These are phyloP conservation scores for Immersiporthe knoxdaviesiana DNA, from an alignment of 2,329 filamentous ascomycete species.

Conservation along the genomic window DNA sequence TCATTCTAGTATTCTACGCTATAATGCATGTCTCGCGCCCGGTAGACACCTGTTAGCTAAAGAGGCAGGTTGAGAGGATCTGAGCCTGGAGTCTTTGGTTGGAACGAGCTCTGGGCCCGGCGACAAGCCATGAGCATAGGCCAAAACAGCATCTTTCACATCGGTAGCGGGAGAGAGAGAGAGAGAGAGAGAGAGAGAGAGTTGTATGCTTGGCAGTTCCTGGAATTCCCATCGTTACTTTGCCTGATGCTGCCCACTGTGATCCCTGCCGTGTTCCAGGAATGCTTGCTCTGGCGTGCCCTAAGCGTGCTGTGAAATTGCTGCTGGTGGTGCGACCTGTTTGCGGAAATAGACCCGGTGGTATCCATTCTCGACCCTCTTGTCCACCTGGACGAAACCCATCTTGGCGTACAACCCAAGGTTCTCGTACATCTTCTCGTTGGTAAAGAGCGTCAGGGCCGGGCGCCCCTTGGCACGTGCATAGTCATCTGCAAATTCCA, in stretches of 20 bases:
- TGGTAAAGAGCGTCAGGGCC: conserved; percentile 32
- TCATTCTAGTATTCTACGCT: not conserved
- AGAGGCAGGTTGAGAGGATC: not conserved
- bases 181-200: too few relatives aligned
- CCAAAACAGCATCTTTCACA: too few relatives aligned
- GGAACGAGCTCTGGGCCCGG: too few relatives aligned
- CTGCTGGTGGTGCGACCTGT: conserved; percentile 1
- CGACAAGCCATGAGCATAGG: not conserved
- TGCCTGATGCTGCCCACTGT: not conserved
- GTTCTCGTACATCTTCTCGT: conserved; percentile 34
- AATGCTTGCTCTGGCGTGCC: not conserved
- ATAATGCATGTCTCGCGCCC: not conserved
- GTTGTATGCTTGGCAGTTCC: not conserved
- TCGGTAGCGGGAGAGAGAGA: not conserved
- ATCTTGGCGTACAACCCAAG: conserved; percentile 30
- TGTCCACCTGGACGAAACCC: conserved; percentile 40
- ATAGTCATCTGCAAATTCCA: conserved; percentile 30
- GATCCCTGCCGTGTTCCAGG: not conserved
- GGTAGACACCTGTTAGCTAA: not conserved
- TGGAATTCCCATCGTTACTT: not conserved
- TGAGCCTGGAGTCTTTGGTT: not conserved
- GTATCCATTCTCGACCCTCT: conserved; percentile 39
- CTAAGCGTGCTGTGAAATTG: not conserved
- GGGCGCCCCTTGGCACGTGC: conserved; percentile 24
- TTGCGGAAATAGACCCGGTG: conserved; percentile 43